Evolutionary conservation across 169 alveolate genomes (phyloP), one percentile per base, ranked within the genome.

Genomic region (Hepatocystis sp.): DNA sequence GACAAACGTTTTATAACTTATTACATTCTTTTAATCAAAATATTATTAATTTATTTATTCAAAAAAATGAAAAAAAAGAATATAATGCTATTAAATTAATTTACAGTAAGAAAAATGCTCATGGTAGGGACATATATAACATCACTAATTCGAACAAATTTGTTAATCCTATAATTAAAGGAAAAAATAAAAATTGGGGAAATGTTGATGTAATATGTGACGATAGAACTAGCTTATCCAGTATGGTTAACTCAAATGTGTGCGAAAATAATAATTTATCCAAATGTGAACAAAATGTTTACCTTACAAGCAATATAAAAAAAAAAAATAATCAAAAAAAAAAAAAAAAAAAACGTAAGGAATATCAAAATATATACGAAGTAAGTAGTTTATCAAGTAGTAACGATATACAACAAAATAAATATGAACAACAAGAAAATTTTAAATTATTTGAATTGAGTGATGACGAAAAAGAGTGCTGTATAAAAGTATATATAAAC

Each of bases 401-500:
- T n/a, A n/a, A n/a, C n/a, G n/a, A n/a, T n/a, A n/a, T n/a, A n/a
- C n/a, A n/a, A n/a, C n/a, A n/a, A n/a, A n/a, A n/a, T n/a, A n/a
- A n/a, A n/a, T n/a, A n/a, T n/a, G 11, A 17, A 21, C 5, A 15
- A 30, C 4, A 27, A 4, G 25, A 30, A 47, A 2, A 11, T 40
- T 17, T 4, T 0, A 21, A 42, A 27, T 30, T 51, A 23, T 76
- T 76, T 52, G 78, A 36, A 17, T 28, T 52, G 67, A 67, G 47
- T 11, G 58, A 39, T 39, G 42, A 67, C 36, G 85, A 67, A 67
- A 67, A 34, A 11, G 53, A 67, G 11, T 46, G 58, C 17, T 58
- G 63, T 52, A 58, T 52, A 51, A 76, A 60, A 55, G 88, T 76
- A n/a, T 76, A 76, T 52, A 60, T 76, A 63, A 76, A 76, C 19